These are phyloP conservation scores for Populus tomentosa DNA, from an alignment of 441 rosid species.

Conservation along the genomic window DNA sequence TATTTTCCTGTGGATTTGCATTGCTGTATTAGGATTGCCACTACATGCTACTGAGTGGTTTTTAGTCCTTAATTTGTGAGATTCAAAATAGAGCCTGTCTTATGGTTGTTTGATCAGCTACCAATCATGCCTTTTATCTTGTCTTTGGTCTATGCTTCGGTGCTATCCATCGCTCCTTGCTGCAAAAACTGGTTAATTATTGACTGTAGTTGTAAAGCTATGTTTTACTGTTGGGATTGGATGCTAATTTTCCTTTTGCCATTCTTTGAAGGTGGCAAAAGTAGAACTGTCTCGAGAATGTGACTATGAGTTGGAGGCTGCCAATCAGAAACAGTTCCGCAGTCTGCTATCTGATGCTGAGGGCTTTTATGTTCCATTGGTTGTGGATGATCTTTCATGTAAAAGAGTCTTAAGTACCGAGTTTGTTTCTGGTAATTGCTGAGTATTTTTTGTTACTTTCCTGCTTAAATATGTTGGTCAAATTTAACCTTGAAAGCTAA, in stretches of 20 bases:
- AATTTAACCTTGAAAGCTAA: not conserved
- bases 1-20: conserved; percentile 1
- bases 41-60: conserved; percentile 3
- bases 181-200: conserved; percentile 1
- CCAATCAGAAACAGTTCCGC: conserved; percentile 71
- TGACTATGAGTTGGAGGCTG: conserved; percentile 85
- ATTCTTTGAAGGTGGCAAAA: conserved; percentile 68
- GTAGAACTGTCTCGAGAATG: conserved; percentile 89
- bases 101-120: conserved; percentile 10
- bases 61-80: not conserved
- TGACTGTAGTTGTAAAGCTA: not conserved
- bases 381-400: conserved; percentile 69
- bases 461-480: conserved; percentile 5
- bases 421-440: conserved; percentile 64
- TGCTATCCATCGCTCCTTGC: not conserved
- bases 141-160: not conserved
- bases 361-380: conserved; percentile 78
- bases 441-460: not conserved
- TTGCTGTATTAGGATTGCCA: not conserved
- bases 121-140: not conserved
- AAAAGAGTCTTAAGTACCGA: conserved; percentile 78
- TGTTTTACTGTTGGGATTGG: conserved; percentile 8
- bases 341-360: conserved; percentile 43
- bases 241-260: conserved; percentile 17
- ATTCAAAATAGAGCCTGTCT: not conserved